Evolutionary conservation across 106 monocot species (phyloP), one percentile per base, ranked within the genome.

Genomic region (Dioscorea zingiberensis): DNA sequence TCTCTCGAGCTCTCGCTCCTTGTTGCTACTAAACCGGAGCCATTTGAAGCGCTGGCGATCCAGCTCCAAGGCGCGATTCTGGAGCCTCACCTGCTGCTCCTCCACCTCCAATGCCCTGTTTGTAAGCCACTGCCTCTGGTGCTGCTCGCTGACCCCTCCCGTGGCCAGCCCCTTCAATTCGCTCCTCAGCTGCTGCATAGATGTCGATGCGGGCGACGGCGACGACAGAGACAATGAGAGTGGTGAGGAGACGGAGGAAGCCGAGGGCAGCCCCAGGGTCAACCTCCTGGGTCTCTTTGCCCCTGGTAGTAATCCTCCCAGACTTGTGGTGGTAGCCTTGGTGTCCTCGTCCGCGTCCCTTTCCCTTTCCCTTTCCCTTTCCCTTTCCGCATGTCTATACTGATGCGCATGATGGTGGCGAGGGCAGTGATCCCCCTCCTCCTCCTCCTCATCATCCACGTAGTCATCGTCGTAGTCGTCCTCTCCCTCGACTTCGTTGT

Each of bases 1-100:
- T 62, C 64, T 59, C 83, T 94, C 87, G 80, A 94, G 84, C 73
- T 94, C 91, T 55, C 85, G 61, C 66, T 91, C 90, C 75, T 94
- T 94, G 66, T 80, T 81, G 63, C 77, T 51, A 62, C 94, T 78
- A 75, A 78, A 94, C 15, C 87, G 72, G 24, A 87, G 73, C 94
- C 94, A 94, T 71, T 85, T 94, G 77, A 94, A 83, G 13, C 85
- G 64, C 76, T 81, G 83, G 64, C 72, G 61, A 78, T 87, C 87
- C 48, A 91, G 69, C 69, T 85, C 76, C 47, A 87, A 56, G 27
- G 87, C 87, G 51, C 72, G 62, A 38, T 70, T 25, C 21, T 76
- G 73, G 71, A 68, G 77, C 44, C 55, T 54, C 68, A 84, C 66
- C 25, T 63, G 63, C 81, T 81, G 74, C 73, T 88, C 84, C 74